Percentiles rank a stretch among this genome's conserved stretches.
Conservation (phyloP, 306 rosid genomes). For the Myrica gale region DNA sequence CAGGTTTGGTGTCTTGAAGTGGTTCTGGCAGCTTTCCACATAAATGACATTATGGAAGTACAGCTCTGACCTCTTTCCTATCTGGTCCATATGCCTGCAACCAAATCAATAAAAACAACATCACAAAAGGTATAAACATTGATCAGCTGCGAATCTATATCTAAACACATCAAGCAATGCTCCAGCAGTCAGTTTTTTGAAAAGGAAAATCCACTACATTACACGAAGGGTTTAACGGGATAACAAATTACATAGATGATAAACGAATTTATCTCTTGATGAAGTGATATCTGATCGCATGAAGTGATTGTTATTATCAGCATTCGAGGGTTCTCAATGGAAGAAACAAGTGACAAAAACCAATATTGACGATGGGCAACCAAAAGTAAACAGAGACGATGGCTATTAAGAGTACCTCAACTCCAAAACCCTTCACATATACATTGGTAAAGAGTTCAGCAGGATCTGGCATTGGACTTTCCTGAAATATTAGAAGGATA, state of each 20-base stretch:
- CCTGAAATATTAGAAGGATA: slow-evolving; percentile 49
- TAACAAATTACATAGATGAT: neutral
- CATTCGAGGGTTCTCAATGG: neutral
- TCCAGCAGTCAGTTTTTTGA: neutral
- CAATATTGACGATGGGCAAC: neutral
- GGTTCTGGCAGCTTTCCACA: slow-evolving; percentile 10
- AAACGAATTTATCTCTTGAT: neutral
- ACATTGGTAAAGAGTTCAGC: slow-evolving; percentile 68
- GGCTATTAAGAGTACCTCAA: slow-evolving; percentile 55
- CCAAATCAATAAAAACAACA: slow-evolving; percentile 2
- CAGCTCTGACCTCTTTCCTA: slow-evolving; percentile 71
- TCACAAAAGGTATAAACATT: neutral
- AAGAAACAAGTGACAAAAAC: neutral
- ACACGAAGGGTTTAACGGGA: neutral
- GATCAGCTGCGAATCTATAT: neutral
- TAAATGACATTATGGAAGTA: slow-evolving; percentile 46
- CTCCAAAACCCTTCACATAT: slow-evolving; percentile 61
- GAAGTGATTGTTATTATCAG: neutral
- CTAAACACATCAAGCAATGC: no score
- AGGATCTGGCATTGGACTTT: slow-evolving; percentile 75
- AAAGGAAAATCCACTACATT: neutral
- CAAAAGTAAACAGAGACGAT: neutral
- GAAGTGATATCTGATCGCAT: neutral
- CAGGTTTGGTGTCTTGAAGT: slow-evolving; percentile 14
- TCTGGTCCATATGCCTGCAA: slow-evolving; percentile 77